These are phyloP conservation scores for Orbilia blumenaviensis DNA, from an alignment of 2,329 filamentous ascomycete genomes.

Conservation along the genomic window DNA sequence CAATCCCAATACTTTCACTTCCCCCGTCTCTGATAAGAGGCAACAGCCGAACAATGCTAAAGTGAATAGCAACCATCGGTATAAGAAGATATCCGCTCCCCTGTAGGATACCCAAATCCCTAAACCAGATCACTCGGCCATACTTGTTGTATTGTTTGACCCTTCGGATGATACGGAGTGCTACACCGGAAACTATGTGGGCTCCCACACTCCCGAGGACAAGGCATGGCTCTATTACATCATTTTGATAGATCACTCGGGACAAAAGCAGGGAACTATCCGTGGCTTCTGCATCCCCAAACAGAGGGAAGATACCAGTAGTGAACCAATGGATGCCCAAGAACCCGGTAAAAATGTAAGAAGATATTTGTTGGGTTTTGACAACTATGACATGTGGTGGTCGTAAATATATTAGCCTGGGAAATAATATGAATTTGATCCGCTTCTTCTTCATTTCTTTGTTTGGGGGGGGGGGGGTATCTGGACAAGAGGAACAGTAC, in stretches of 20 bases:
- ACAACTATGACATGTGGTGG: conserved; percentile 66
- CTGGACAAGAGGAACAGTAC: too few species aligned
- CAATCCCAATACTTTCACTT: conserved; percentile 83
- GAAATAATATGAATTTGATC: not conserved
- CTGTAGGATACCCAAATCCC: conserved; percentile 71
- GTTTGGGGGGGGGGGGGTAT: too few species aligned
- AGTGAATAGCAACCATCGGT: conserved; percentile 74
- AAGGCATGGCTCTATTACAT: conserved; percentile 78
- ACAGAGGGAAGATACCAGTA: conserved; percentile 80
- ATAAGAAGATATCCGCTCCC: conserved; percentile 76
- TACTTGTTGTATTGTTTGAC: conserved; percentile 77
- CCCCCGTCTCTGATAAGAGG: conserved; percentile 82
- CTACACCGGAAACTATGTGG: conserved; percentile 80
- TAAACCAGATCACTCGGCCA: conserved; percentile 68
- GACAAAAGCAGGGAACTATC: conserved; percentile 91
- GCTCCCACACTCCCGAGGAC: conserved; percentile 77
- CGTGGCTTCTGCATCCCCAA: conserved; percentile 76
- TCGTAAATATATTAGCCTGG: not conserved
- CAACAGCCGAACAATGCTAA: conserved; percentile 77
- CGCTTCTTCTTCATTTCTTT: not conserved
- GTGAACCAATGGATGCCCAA: conserved; percentile 80
- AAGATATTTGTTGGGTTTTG: conserved; percentile 85
- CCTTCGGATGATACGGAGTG: conserved; percentile 77
- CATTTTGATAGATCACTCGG: conserved; percentile 87
- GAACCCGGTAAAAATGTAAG: conserved; percentile 82